Conservation (phyloP, 1,284 basidiomycete species). For the Pseudozyma hubeiensis region DNA sequence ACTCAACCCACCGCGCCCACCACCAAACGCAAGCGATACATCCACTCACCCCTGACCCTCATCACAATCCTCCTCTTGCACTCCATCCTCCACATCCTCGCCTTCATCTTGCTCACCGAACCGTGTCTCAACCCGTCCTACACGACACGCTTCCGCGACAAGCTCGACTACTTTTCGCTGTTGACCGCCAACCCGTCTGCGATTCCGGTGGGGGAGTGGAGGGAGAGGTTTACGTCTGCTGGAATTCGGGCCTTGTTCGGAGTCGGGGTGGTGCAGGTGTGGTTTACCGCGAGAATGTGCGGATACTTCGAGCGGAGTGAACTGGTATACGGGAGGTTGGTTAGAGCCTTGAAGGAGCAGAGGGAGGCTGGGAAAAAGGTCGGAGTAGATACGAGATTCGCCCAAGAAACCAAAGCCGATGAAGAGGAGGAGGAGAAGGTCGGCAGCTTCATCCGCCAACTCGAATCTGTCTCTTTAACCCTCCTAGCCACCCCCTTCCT, state of each 20-base stretch:
- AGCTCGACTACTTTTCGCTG: conserved; percentile 19
- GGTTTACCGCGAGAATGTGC: conserved; percentile 28
- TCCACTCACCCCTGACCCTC: conserved; percentile 3
- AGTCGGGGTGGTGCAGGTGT: conserved; percentile 23
- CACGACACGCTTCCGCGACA: conserved; percentile 1
- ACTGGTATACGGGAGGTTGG: background rate
- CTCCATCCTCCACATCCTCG: conserved; percentile 5
- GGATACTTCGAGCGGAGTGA: conserved; percentile 13
- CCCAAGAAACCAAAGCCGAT: background rate
- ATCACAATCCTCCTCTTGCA: conserved; percentile 19
- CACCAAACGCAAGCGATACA: conserved; percentile 9
- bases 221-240: conserved; percentile 12
- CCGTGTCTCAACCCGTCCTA: conserved; percentile 31
- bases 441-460: conserved; percentile 20
- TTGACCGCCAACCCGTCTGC: background rate
- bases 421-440: background rate
- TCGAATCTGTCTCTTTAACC: conserved; percentile 17
- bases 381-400: conserved; percentile 2
- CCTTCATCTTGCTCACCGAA: conserved; percentile 33
- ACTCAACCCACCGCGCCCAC: background rate
- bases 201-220: conserved; percentile 7
- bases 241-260: conserved; percentile 22
- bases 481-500: conserved; percentile 16
- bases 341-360: background rate
- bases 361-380: background rate